Evolutionary conservation across 352 stramenopile species (phyloP), one percentile per base, ranked within the genome.

Genomic region (Chrysophaeum taylorii): DNA sequence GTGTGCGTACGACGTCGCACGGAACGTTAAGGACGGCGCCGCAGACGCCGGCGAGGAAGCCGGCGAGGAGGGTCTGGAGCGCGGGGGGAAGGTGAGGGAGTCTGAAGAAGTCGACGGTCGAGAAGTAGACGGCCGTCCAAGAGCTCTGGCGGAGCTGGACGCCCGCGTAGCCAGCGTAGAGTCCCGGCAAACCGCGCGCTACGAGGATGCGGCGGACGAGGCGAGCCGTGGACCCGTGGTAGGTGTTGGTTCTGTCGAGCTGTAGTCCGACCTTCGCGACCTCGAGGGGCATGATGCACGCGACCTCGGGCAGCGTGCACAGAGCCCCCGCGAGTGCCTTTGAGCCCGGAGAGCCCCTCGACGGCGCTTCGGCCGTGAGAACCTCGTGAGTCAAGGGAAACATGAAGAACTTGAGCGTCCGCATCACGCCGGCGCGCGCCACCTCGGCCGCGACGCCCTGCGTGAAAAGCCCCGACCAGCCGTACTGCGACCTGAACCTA

Each of bases 221-320:
- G 27, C 60, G 23, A 45, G 45, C 38, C 18, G 45, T 69, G 66
- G 69, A 71, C 39, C 70, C 70, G 33, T 78, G 73, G 74, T 70
- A 78, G 29, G 68, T 72, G 64, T 77, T 77, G 31, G 45, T 57
- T 23, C 39, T 67, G 54, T 79, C 74, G 21, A 79, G 62, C 68
- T 79, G 74, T 42, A 80, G 53, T 23, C 54, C 63, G n/a, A 80
- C 69, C 63, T 80, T 80, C 36, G 63, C 31, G 21, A 80, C 48
- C 38, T 80, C 71, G 12, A 80, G 64, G 54, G 76, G 76, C 70
- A 75, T 79, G 37, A 80, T 81, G 25, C 72, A 62, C 18, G 81
- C 16, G 45, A 76, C 71, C 63, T 80, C 76, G 37, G 76, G 76
- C 12, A 80, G 50, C 15, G 64, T 74, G 42, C 71, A 70, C 9